These are phyloP conservation scores for Calvatia gigantea DNA, from an alignment of 768 basidiomycete species.

Conservation along the genomic window DNA sequence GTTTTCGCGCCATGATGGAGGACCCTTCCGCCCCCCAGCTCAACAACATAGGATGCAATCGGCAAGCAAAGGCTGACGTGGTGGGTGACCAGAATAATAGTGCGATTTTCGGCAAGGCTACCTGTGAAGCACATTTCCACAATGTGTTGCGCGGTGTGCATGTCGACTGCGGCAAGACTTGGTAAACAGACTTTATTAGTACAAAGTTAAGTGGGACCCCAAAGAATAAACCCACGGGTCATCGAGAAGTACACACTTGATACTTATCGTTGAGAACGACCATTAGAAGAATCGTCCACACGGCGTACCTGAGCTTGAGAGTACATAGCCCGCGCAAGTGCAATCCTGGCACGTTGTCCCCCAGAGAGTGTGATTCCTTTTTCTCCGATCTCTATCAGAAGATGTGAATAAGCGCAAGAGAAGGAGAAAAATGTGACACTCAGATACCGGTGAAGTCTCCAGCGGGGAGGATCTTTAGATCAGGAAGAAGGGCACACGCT, in stretches of 20 bases:
- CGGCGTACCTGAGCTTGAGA: slow-evolving; percentile 53
- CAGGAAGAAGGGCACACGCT: slow-evolving; percentile 70
- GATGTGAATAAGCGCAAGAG: background rate
- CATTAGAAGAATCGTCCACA: background rate
- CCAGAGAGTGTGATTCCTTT: slow-evolving; percentile 76
- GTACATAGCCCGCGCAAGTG: slow-evolving; percentile 78
- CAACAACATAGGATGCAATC: slow-evolving; percentile 63
- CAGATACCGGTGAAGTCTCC: slow-evolving; percentile 80
- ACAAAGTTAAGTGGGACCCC: background rate
- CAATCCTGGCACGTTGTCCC: slow-evolving; percentile 70
- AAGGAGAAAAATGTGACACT: slow-evolving; percentile 6
- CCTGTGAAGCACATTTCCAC: slow-evolving; percentile 63
- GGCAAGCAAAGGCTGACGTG: slow-evolving; percentile 73
- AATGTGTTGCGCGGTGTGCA: slow-evolving; percentile 73
- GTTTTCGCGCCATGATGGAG: slow-evolving; percentile 47
- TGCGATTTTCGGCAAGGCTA: slow-evolving; percentile 56
- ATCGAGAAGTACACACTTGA: slow-evolving; percentile 59
- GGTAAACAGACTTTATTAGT: slow-evolving; percentile 17
- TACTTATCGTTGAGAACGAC: background rate
- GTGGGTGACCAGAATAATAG: slow-evolving; percentile 82
- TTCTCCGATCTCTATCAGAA: slow-evolving; percentile 66
- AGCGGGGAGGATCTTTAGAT: slow-evolving; percentile 68
- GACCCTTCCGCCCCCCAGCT: slow-evolving; percentile 48
- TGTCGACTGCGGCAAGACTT: slow-evolving; percentile 69
- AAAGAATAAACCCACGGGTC: slow-evolving; percentile 50